These are phyloP conservation scores for Thymus quinquecostatus DNA, from an alignment of 257 asterid genomes.

Conservation along the genomic window DNA sequence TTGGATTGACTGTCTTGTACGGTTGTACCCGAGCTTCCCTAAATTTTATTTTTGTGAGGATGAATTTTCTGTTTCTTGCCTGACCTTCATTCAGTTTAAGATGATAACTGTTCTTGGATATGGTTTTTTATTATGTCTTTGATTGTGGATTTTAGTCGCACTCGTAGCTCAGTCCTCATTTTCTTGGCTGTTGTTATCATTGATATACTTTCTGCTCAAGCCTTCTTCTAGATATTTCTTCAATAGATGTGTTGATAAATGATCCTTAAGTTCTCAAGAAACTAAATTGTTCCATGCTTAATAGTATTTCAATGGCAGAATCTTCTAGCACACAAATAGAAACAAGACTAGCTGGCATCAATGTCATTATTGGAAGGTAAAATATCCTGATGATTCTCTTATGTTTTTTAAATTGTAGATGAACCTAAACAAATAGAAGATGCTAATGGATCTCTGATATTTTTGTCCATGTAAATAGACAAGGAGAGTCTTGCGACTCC, in stretches of 20 bases:
- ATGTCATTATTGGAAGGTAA: constrained; percentile 73
- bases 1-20: background rate
- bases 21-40: background rate
- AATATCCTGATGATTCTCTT: constrained; percentile 12
- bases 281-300: constrained; percentile 23
- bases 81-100: constrained; percentile 6
- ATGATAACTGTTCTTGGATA: background rate
- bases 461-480: constrained; percentile 47
- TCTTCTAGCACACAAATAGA: constrained; percentile 52
- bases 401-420: constrained; percentile 15
- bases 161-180: background rate
- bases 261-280: constrained; percentile 23
- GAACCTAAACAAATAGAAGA: constrained; percentile 23
- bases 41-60: background rate
- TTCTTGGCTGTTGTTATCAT: background rate
- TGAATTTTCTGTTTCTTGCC: background rate
- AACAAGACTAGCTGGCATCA: constrained; percentile 73
- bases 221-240: constrained; percentile 5
- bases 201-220: background rate
- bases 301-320: constrained; percentile 44
- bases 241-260: constrained; percentile 2
- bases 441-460: constrained; percentile 26
- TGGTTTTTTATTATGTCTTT: background rate
- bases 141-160: background rate
- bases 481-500: constrained; percentile 85